phyloP scores from a whole-genome alignment of 768 basidiomycete species.

The Rhodotorula toruloides region DNA sequence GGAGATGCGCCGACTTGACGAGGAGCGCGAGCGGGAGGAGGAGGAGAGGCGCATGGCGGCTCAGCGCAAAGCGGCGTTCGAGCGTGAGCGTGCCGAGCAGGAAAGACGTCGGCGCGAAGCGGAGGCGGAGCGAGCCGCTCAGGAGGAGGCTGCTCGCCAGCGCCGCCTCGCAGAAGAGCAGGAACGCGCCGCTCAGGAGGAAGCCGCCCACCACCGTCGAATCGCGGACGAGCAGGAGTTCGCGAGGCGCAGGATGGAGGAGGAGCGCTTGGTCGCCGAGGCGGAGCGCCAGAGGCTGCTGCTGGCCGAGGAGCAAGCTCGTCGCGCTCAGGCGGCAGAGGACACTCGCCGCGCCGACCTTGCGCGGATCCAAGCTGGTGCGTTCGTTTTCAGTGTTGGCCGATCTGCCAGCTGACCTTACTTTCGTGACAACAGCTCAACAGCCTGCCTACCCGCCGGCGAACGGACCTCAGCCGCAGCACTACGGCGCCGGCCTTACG shows the following conservation, averaged over 20 bases:
- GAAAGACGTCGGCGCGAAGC: constrained; percentile 6
- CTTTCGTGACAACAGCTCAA: not conserved
- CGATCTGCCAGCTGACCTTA: too few species aligned
- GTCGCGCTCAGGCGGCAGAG: too few species aligned
- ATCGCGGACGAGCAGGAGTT: too few species aligned
- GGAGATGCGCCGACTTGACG: constrained; percentile 13
- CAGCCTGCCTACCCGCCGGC: not conserved
- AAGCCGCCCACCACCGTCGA: too few species aligned
- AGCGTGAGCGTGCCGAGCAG: constrained; percentile 12
- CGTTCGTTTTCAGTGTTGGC: too few species aligned
- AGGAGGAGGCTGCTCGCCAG: too few species aligned
- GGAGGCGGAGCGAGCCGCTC: too few species aligned
- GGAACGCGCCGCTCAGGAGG: too few species aligned
- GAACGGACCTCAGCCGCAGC: not conserved
- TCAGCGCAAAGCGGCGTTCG: constrained; percentile 18
- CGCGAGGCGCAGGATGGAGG: too few species aligned
- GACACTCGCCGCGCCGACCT: not conserved
- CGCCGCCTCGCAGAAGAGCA: constrained; percentile 9
- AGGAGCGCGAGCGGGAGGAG: constrained; percentile 20
- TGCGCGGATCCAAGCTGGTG: not conserved
- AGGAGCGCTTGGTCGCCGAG: too few species aligned
- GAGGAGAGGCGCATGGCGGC: not conserved
- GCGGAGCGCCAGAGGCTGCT: too few species aligned
- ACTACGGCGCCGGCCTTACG: not conserved
- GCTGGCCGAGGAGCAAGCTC: too few species aligned